Percentiles rank a stretch among this genome's conserved stretches.
Conservation (phyloP, 2,329 filamentous ascomycete species). For the Talaromyces sp. region DNA sequence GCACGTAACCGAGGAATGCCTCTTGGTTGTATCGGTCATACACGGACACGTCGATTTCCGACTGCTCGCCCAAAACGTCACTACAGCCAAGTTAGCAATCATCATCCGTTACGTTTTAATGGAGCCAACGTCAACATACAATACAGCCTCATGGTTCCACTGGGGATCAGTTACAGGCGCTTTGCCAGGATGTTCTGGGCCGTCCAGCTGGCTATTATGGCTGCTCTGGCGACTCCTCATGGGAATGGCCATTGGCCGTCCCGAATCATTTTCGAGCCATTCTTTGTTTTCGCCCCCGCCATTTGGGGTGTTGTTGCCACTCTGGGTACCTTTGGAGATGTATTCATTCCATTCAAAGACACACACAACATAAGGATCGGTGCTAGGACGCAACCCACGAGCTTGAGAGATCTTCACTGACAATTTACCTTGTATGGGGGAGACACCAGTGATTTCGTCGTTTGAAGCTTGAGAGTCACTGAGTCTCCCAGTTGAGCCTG, state of each 20-base stretch:
- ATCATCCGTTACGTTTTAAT: neutral
- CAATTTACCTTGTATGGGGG: constrained; percentile 77
- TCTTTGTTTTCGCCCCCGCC: constrained; percentile 53
- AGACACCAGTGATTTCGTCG: constrained; percentile 56
- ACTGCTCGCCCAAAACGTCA: constrained; percentile 88
- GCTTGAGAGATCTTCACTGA: constrained; percentile 86
- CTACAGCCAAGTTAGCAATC: constrained; percentile 45
- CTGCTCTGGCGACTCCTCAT: constrained; percentile 97
- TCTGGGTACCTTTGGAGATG: constrained; percentile 79
- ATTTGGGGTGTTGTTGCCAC: constrained; percentile 57
- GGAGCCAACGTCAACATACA: constrained; percentile 59
- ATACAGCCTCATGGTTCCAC: constrained; percentile 93
- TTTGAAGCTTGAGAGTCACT: constrained; percentile 27
- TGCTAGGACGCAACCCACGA: constrained; percentile 72
- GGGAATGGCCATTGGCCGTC: constrained; percentile 85
- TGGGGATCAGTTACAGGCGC: constrained; percentile 75
- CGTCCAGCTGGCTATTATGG: constrained; percentile 77
- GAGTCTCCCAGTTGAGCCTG: constrained; percentile 33
- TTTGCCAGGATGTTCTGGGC: constrained; percentile 53
- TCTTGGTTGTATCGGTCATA: constrained; percentile 85
- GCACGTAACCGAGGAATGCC: constrained; percentile 85
- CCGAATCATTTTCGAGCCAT: constrained; percentile 73
- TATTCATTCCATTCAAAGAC: constrained; percentile 97
- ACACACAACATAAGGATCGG: constrained; percentile 90
- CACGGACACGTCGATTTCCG: constrained; percentile 85